Base-by-base conservation (phyloP, 805 yeast species). In the Yarrowia sp. region DNA sequence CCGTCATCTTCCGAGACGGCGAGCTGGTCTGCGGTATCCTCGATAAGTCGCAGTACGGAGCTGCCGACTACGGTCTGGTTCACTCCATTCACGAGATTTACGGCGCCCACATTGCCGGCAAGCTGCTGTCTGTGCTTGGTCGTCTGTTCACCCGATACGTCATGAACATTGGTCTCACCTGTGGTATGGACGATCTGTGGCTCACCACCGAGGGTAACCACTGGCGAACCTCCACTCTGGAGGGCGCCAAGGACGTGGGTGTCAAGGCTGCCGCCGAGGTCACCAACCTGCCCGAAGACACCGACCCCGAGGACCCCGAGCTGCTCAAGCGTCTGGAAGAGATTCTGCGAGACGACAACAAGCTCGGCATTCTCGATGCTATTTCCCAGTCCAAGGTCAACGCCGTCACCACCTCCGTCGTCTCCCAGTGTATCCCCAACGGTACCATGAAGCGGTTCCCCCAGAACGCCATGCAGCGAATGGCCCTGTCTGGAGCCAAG, bases 161-260 rank as follows among this genome's bases (percentile, higher is more conserved):
- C 75, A 93, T 89, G 85, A 84, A 87, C 81, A 90, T 91, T 68
- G 98, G 97, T 1, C 91, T 95, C 76, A 95, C 99, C 9, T 95
- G 99, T 87, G 99, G 99, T 85, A 96, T 95, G 99, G 99, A 95
- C 78, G 99, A 95, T 81, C 83, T 95, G 78, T 86, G 97, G 77
- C 84, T 96, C 73, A 95, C 98, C 24, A 85, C 79, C 3, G 97
- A 91, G 73, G 99, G 99, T 76, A 93, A 96, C 77, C 75, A 83
- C 69, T 88, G 96, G 94, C 87, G 99, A 83, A 80, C 81, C 14
- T 96, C 92, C 69, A 90, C 95, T 70, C 83, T 96, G 77, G 81
- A 85, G 72, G 87, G 87, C 69, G 87, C 96, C 33, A 85, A 84
- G 65, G 96, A 90, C 74, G 88, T 87, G 68, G 99, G 99, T 75